Conservation (phyloP, 176 grass and related monocot species). For the Saccharum officinarum region DNA sequence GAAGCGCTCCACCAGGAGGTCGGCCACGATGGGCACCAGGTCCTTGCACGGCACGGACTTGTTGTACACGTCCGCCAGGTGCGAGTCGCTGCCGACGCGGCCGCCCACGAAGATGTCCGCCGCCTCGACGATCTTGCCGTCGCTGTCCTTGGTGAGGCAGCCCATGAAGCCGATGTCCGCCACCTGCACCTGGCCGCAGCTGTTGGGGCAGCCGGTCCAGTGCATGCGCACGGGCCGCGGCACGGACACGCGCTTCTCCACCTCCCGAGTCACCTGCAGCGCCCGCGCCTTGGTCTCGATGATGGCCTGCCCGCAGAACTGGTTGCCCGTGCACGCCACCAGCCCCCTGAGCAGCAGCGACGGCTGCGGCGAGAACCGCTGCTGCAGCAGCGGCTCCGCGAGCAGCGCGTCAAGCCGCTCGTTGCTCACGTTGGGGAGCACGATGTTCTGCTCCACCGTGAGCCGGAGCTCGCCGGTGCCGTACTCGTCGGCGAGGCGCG, state of each 20-base stretch:
- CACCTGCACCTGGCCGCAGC: slow-evolving; percentile 94
- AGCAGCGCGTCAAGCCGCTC: slow-evolving; percentile 51
- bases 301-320: slow-evolving; percentile 97
- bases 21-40: slow-evolving; percentile 67
- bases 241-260: slow-evolving; percentile 67
- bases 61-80: slow-evolving; percentile 72
- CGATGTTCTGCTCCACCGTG: slow-evolving; percentile 92
- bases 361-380: slow-evolving; percentile 62
- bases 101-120: slow-evolving; percentile 76
- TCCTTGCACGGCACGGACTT: slow-evolving; percentile 87
- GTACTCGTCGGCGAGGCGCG: slow-evolving; percentile 80
- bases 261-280: slow-evolving; percentile 76
- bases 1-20: slow-evolving; percentile 75
- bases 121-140: slow-evolving; percentile 70
- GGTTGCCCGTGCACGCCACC: slow-evolving; percentile 85
- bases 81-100: slow-evolving; percentile 83
- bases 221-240: slow-evolving; percentile 69
- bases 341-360: slow-evolving; percentile 69
- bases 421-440: slow-evolving; percentile 81
- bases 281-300: slow-evolving; percentile 90
- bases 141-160: slow-evolving; percentile 62
- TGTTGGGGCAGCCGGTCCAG: slow-evolving; percentile 85
- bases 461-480: slow-evolving; percentile 78
- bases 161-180: slow-evolving; percentile 98
- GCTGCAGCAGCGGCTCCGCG: slow-evolving; percentile 60